Conservation (phyloP, 192 early-diverging fungal species). For the Coemansia sp. region DNA sequence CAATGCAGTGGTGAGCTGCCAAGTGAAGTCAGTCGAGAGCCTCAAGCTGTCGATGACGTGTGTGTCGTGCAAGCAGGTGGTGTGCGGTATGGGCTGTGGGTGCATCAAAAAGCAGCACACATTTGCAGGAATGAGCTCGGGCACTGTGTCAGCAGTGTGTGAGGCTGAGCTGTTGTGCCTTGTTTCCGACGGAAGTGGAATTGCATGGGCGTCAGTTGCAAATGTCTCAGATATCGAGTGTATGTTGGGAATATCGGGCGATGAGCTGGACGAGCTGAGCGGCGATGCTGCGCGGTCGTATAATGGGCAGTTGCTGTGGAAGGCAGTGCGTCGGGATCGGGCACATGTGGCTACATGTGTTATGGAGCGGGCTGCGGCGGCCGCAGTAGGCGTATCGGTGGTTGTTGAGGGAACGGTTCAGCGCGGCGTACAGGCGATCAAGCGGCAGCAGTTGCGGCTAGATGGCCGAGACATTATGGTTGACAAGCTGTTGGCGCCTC, state of each 20-base stretch:
- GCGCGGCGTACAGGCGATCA: background rate
- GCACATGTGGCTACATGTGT: background rate
- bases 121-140: background rate
- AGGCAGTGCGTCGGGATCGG: background rate
- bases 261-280: conserved; percentile 14
- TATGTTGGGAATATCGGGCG: conserved; percentile 7
- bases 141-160: background rate
- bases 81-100: conserved; percentile 25
- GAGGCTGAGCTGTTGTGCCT: conserved; percentile 19
- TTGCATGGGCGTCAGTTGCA: conserved; percentile 13
- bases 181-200: conserved; percentile 42
- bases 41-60: conserved; percentile 14
- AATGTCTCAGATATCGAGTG: background rate
- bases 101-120: conserved; percentile 22
- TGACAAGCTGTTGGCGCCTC: conserved; percentile 13
- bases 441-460: conserved; percentile 34
- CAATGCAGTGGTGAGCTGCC: conserved; percentile 11
- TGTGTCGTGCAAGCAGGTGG: conserved; percentile 14
- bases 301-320: conserved; percentile 39
- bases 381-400: background rate
- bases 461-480: conserved; percentile 16
- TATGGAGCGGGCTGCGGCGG: conserved; percentile 13
- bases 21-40: conserved; percentile 13
- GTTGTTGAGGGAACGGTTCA: conserved; percentile 18
- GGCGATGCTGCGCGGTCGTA: conserved; percentile 23